Percentiles rank a stretch among this genome's conserved stretches.
Conservation (phyloP, 164 flowering plant genomes). For the Magnolia sinica region DNA sequence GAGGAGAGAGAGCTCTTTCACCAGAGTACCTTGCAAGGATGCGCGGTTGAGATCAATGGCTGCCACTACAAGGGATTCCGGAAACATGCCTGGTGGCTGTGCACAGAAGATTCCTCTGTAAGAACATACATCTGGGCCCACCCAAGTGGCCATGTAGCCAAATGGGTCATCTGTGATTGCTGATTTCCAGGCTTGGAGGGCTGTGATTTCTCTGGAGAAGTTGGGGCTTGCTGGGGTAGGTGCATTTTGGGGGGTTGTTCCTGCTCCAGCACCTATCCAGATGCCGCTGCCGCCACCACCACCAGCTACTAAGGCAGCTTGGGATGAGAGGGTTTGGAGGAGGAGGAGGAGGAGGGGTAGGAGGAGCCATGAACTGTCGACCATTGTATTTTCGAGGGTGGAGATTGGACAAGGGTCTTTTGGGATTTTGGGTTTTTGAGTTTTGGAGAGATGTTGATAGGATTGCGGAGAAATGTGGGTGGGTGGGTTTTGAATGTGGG, state of each 20-base stretch:
- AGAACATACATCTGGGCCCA: constrained; percentile 75
- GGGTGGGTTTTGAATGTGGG: constrained; percentile 1
- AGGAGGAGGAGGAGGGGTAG: constrained; percentile 14
- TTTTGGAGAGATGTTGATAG: not conserved
- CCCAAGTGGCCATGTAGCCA: constrained; percentile 56
- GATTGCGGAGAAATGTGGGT: not conserved
- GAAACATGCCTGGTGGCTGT: constrained; percentile 18
- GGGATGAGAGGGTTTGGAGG: constrained; percentile 20
- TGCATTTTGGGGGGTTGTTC: constrained; percentile 17
- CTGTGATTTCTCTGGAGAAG: constrained; percentile 45
- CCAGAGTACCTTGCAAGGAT: constrained; percentile 64
- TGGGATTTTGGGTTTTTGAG: not conserved
- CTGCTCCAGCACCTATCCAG: constrained; percentile 39
- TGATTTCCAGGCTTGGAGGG: constrained; percentile 90
- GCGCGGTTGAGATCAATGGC: constrained; percentile 88
- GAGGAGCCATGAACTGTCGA: constrained; percentile 8
- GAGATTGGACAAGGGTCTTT: not conserved
- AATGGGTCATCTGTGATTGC: constrained; percentile 81
- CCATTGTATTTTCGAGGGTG: constrained; percentile 13
- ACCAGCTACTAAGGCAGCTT: constrained; percentile 28
- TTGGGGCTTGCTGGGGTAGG: constrained; percentile 30
- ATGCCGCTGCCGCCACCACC: constrained; percentile 23
- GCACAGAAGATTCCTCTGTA: constrained; percentile 83
- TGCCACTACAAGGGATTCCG: constrained; percentile 33
- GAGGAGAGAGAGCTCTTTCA: constrained; percentile 65